Evolutionary conservation across 1,284 basidiomycete genomes (phyloP), one percentile per base, ranked within the genome.

Genomic region (Tremellales sp.): DNA sequence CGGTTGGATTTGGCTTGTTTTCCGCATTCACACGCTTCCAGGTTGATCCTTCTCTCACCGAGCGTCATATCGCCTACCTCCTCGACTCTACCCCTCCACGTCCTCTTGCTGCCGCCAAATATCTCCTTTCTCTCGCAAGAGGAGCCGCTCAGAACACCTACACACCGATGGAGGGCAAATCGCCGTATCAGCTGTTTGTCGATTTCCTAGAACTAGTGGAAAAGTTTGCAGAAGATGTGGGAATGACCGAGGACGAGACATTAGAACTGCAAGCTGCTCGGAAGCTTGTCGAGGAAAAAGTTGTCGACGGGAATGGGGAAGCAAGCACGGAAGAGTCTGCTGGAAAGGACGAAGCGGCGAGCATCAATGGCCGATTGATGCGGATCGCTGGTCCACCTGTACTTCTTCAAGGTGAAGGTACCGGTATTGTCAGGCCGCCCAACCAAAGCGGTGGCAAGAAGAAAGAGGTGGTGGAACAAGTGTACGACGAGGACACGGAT

Each of bases 131-230:
- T 2, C 74, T 98, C 31, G 89, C 90, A 8, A 79, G 90, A 41
- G 85, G 86, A 63, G 89, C 94, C 1, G 79, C 83, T 1, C 78
- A 81, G 41, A 92, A 91, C 26, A 81, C 85, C 45, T 97, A 95
- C 67, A 78, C 77, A 10, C 90, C 89, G 49, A 84, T 90, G 0
- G 92, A 97, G 63, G 89, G 86, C 40, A 98, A 97, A 75, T 94
- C 91, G 55, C 85, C 94, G 0, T 97, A 95, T 63, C 92, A 97
- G 63, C 78, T 98, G 3, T 81, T 98, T 21, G 82, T 85, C 50
- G 90, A 97, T 57, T 98, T 88, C 80, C 79, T 98, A 29, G 89
- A 95, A 34, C 82, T 97, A 4, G 86, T 89, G 27, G 93, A 97
- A 68, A 81, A 84, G 56, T 87, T 86, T 63, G 83, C 93, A 0